A percentile compares a stretch with the other conserved stretches of the same genome.
phyloP scores from a whole-genome alignment of 2,329 filamentous ascomycete genomes.

The Aquanectria penicillioides region DNA sequence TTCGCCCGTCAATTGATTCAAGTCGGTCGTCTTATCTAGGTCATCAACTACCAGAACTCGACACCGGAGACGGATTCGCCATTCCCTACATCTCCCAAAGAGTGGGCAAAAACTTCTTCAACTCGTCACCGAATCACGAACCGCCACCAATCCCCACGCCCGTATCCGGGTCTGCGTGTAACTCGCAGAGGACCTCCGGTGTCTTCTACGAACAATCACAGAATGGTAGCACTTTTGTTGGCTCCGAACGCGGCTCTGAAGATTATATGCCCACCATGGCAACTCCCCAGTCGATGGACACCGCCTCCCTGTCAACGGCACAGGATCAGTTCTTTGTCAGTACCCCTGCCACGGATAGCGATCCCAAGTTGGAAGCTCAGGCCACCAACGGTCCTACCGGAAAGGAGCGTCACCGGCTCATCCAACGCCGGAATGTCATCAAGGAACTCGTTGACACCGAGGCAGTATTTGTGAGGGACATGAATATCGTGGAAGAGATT shows the following conservation, averaged over 20 bases:
- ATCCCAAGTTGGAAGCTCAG: constrained; percentile 45
- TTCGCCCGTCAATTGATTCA: constrained; percentile 40
- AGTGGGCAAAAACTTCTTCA: constrained; percentile 41
- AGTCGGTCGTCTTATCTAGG: constrained; percentile 40
- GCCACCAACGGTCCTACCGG: constrained; percentile 55
- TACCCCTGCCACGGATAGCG: constrained; percentile 51
- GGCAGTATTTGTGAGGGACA: constrained; percentile 88
- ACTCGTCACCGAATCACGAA: constrained; percentile 59
- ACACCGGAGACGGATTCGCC: constrained; percentile 61
- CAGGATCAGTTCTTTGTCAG: constrained; percentile 52
- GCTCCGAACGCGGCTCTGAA: constrained; percentile 57
- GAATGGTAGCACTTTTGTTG: constrained; percentile 53
- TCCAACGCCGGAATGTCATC: constrained; percentile 84
- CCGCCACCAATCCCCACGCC: constrained; percentile 60
- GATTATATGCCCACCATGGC: constrained; percentile 55
- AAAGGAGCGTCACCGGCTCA: constrained; percentile 76
- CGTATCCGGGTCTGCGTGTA: constrained; percentile 46
- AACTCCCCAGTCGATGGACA: constrained; percentile 58
- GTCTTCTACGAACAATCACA: constrained; percentile 51
- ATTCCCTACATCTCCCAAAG: constrained; percentile 57
- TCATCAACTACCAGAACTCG: constrained; percentile 60
- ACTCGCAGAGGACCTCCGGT: constrained; percentile 56
- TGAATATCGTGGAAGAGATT: constrained; percentile 97
- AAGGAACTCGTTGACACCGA: constrained; percentile 96
- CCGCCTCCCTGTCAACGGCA: constrained; percentile 55